These are phyloP conservation scores for Cyclostephanos invisitatus DNA, from an alignment of 108 stramenopile species.

Conservation along the genomic window DNA sequence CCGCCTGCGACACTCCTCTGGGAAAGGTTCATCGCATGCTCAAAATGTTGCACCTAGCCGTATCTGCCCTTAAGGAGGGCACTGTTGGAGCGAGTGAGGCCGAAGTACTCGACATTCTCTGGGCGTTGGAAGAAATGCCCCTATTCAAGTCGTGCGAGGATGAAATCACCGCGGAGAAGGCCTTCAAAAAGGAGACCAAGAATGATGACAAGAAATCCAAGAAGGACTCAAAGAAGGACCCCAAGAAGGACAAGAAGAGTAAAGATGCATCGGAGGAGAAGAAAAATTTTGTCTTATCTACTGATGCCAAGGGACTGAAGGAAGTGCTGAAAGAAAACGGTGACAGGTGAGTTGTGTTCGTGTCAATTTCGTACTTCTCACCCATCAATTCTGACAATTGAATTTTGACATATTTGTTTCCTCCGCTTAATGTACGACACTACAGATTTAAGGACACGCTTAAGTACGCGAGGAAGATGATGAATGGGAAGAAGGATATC, in stretches of 20 bases:
- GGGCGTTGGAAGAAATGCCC: constrained; percentile 93
- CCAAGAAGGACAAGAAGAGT: constrained; percentile 67
- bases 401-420: neutral
- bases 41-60: constrained; percentile 91
- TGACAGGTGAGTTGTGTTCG: constrained; percentile 37
- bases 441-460: constrained; percentile 85
- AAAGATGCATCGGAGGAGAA: constrained; percentile 68
- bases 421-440: neutral
- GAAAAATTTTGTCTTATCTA: constrained; percentile 69
- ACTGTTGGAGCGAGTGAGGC: constrained; percentile 76
- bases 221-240: constrained; percentile 74
- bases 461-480: constrained; percentile 91
- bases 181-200: constrained; percentile 83
- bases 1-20: constrained; percentile 83
- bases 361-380: neutral
- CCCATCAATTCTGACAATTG: neutral
- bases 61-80: constrained; percentile 75
- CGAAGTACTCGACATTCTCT: constrained; percentile 92
- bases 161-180: constrained; percentile 77
- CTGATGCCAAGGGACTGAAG: constrained; percentile 74
- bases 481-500: constrained; percentile 83
- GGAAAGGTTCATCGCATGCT: constrained; percentile 96
- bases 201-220: constrained; percentile 80
- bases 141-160: constrained; percentile 79
- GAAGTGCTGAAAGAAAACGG: constrained; percentile 85